A percentile compares a stretch with the other conserved stretches of the same genome.
phyloP scores from a whole-genome alignment of 2,329 filamentous ascomycete genomes.

The Neonectria coccinea region DNA sequence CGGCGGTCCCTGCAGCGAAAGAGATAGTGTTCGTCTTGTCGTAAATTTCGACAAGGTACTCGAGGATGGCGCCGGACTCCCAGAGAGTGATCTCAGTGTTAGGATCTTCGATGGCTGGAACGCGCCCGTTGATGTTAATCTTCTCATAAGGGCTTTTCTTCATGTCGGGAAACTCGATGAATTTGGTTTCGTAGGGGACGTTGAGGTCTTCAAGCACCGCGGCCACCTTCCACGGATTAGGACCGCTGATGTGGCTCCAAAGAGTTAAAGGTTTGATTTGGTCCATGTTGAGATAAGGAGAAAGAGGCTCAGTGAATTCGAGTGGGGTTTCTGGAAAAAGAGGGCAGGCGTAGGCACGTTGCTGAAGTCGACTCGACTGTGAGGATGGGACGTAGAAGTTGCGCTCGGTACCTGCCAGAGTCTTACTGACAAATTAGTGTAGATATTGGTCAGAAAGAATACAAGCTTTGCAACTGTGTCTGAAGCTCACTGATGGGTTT shows the following conservation, averaged over 20 bases:
- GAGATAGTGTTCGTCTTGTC: slow-evolving; percentile 34
- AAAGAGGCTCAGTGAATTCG: no score
- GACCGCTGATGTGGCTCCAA: not conserved
- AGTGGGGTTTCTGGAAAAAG: no score
- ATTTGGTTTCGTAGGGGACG: not conserved
- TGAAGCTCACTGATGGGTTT: not conserved
- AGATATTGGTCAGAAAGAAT: not conserved
- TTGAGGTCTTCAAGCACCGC: not conserved
- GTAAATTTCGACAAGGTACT: slow-evolving; percentile 48
- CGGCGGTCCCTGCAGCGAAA: not conserved
- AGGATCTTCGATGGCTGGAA: slow-evolving; percentile 51
- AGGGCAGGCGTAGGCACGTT: no score
- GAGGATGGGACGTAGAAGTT: no score
- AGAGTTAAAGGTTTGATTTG: not conserved
- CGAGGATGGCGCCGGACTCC: slow-evolving; percentile 47
- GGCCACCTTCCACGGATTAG: not conserved
- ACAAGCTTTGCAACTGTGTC: not conserved
- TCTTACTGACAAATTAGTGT: no score
- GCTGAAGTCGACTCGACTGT: no score
- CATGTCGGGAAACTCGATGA: not conserved
- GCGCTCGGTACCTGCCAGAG: no score
- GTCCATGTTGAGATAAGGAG: not conserved
- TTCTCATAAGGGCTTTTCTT: slow-evolving; percentile 2
- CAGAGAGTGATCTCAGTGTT: slow-evolving; percentile 47
- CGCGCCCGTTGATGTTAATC: slow-evolving; percentile 52